Conservation (phyloP, 352 stramenopile genomes). For the Phytophthora cryptogea region DNA sequence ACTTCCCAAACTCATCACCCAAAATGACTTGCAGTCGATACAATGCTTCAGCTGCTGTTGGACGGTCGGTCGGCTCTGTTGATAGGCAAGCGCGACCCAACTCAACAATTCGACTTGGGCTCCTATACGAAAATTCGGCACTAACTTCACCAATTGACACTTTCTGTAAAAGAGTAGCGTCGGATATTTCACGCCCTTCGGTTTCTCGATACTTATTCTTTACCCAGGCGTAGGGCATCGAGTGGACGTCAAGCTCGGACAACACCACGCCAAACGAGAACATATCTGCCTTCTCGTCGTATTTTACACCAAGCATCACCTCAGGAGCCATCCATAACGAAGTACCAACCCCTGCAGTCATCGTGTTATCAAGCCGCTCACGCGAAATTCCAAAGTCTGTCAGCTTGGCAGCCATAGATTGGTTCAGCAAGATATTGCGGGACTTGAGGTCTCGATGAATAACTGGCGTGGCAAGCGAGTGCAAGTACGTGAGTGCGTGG, state of each 20-base stretch:
- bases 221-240: conserved; percentile 14
- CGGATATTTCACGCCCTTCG: conserved; percentile 7
- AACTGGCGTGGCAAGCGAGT: conserved; percentile 21
- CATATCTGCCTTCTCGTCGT: conserved; percentile 34
- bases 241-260: conserved; percentile 31
- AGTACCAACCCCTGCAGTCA: conserved; percentile 28
- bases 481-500: conserved; percentile 30
- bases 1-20: background rate
- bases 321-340: conserved; percentile 33
- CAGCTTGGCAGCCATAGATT: conserved; percentile 27
- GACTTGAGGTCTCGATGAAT: conserved; percentile 67
- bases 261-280: conserved; percentile 39
- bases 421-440: conserved; percentile 52
- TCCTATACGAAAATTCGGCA: conserved; percentile 21
- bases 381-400: conserved; percentile 27
- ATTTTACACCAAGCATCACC: conserved; percentile 29
- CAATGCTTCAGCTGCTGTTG: conserved; percentile 31
- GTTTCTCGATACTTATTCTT: conserved; percentile 9
- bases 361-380: conserved; percentile 15
- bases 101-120: conserved; percentile 13
- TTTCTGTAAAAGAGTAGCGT: conserved; percentile 34
- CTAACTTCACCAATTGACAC: conserved; percentile 27
- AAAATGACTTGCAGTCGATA: conserved; percentile 30
- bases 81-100: conserved; percentile 25
- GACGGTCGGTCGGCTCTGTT: conserved; percentile 20